Percentiles rank a stretch among this genome's conserved stretches.
These are phyloP conservation scores for Myriosclerotinia curreyana DNA, from an alignment of 2,329 filamentous ascomycete species.

Conservation along the genomic window DNA sequence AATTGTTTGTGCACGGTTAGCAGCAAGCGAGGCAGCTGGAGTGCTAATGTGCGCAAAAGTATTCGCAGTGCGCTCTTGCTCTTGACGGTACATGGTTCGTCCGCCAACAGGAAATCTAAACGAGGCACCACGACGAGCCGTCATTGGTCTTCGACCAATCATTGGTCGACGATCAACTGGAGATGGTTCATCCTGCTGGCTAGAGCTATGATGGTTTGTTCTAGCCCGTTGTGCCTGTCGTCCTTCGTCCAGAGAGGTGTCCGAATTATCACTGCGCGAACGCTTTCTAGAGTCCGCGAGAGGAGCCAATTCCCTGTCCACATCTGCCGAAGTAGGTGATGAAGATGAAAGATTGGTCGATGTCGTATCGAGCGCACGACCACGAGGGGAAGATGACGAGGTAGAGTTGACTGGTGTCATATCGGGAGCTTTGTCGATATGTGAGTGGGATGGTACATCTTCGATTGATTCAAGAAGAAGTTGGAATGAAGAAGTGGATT, in stretches of 20 bases:
- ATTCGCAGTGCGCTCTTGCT: constrained; percentile 1
- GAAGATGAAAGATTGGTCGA: neutral
- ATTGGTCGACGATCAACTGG: neutral
- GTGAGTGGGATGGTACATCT: too few species aligned
- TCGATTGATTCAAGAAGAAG: too few species aligned
- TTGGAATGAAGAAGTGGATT: too few species aligned
- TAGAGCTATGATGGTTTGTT: neutral
- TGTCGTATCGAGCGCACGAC: neutral
- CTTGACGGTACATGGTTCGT: neutral
- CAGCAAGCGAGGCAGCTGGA: neutral
- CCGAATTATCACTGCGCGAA: neutral
- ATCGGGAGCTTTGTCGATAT: too few species aligned
- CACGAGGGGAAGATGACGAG: fast-evolving
- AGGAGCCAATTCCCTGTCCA: neutral
- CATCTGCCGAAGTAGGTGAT: neutral
- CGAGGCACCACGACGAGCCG: neutral
- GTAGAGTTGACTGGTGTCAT: neutral
- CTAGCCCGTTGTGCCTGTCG: neutral
- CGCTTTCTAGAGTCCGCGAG: neutral
- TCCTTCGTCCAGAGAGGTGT: neutral
- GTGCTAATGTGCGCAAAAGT: neutral
- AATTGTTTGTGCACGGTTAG: neutral
- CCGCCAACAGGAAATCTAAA: neutral
- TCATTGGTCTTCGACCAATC: too few species aligned
- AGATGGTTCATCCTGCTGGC: too few species aligned